Evolutionary conservation across 495 filamentous ascomycete genomes (phyloP).

Genomic region (Tuber brumale): DNA sequence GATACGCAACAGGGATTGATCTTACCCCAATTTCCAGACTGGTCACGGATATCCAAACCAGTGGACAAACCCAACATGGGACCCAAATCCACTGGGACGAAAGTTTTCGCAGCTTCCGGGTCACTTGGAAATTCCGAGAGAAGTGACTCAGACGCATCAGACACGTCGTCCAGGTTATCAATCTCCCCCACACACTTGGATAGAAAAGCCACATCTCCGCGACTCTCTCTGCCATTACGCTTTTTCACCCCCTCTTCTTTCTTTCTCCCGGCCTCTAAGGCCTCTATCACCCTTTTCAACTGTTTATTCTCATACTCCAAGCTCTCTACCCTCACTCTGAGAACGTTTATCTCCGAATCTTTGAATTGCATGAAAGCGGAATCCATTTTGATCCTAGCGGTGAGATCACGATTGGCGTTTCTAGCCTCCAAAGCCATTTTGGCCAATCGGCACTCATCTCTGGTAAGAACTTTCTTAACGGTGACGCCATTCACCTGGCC

Average conservation of each 20-base stretch:
- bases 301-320: neutral
- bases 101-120: neutral
- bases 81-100: neutral
- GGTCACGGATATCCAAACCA: neutral
- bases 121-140: neutral
- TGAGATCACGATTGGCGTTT: neutral
- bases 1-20: neutral
- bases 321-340: neutral
- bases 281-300: neutral
- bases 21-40: conserved; percentile 1
- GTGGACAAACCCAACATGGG: neutral
- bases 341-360: neutral
- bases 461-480: neutral
- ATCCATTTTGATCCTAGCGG: conserved; percentile 1
- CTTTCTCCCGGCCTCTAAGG: neutral
- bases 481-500: neutral
- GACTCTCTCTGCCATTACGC: neutral
- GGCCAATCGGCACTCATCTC: neutral
- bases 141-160: conserved; percentile 1
- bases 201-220: neutral
- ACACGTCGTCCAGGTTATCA: neutral
- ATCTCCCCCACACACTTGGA: neutral
- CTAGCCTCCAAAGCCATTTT: conserved; percentile 1
- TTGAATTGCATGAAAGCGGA: neutral
- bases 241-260: neutral